These are phyloP conservation scores for Starmerella cellae DNA, from an alignment of 805 yeast genomes.

Conservation along the genomic window DNA sequence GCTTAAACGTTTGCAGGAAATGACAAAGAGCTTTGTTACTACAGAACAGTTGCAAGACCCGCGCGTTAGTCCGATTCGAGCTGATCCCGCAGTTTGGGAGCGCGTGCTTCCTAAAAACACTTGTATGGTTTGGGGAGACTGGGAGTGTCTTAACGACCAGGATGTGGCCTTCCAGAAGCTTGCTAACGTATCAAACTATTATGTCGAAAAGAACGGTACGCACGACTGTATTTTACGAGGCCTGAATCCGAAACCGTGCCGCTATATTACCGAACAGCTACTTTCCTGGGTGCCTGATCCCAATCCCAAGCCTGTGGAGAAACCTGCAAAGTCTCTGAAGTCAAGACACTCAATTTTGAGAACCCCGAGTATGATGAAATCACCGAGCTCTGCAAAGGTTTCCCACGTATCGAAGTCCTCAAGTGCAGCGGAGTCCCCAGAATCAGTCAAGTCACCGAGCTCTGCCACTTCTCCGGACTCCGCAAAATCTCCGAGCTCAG, in stretches of 20 bases:
- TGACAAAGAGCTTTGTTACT: slow-evolving; percentile 6
- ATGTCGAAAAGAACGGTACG: slow-evolving; percentile 17
- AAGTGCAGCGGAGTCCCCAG: no score
- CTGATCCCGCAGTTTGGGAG: slow-evolving; percentile 14
- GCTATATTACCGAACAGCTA: slow-evolving; percentile 5
- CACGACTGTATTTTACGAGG: slow-evolving; percentile 20
- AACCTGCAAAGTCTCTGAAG: no score
- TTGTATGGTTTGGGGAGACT: slow-evolving; percentile 18
- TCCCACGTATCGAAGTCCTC: no score
- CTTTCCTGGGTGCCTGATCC: slow-evolving; percentile 5
- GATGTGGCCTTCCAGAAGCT: slow-evolving; percentile 6
- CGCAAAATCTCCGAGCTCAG: no score
- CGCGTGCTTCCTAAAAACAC: slow-evolving; percentile 13
- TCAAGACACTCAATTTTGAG: no score
- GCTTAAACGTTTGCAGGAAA: slow-evolving; percentile 10
- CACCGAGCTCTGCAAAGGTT: no score
- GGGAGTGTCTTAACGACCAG: slow-evolving; percentile 19
- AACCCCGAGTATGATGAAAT: no score
- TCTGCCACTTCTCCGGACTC: no score
- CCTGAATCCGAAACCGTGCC: slow-evolving; percentile 11
- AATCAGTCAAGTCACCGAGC: no score
- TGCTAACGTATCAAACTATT: slow-evolving; percentile 7
- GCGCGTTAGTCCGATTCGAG: slow-evolving; percentile 10
- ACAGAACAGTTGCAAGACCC: slow-evolving; percentile 11
- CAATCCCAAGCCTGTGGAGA: no score